Evolutionary conservation across 2,329 filamentous ascomycete genomes (phyloP).

Genomic region (Gnomoniopsis smithogilvyi): DNA sequence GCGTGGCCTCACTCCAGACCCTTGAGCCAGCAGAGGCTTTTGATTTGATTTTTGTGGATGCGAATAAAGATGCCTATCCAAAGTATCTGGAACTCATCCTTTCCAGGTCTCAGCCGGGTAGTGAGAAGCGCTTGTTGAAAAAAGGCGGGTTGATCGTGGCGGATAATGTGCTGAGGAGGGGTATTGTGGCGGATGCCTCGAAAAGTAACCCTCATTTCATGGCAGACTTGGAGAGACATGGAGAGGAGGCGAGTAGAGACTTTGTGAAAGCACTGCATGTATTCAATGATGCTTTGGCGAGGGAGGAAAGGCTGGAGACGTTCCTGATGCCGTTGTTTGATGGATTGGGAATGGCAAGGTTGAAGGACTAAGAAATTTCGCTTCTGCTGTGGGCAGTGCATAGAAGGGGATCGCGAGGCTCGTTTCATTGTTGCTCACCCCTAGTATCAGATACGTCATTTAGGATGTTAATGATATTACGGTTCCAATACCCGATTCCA

Average conservation of each 20-base stretch:
- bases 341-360: conserved; percentile 30
- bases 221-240: conserved; percentile 4
- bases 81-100: conserved; percentile 45
- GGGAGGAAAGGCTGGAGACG: conserved; percentile 30
- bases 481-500: neutral
- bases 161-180: conserved; percentile 51
- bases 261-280: conserved; percentile 21
- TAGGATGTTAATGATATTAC: neutral
- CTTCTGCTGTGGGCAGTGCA: neutral
- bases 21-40: conserved; percentile 40
- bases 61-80: conserved; percentile 50
- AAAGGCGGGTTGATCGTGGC: conserved; percentile 49
- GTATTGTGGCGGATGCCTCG: conserved; percentile 40
- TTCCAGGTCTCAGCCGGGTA: conserved; percentile 36
- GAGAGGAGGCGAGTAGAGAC: conserved; percentile 8
- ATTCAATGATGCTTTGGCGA: conserved; percentile 32
- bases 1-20: conserved; percentile 36
- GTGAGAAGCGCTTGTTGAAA: conserved; percentile 39
- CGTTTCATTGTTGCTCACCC: neutral
- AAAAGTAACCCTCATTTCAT: conserved; percentile 27
- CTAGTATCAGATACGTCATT: neutral
- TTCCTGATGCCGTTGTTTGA: conserved; percentile 37
- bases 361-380: conserved; percentile 20
- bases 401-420: neutral
- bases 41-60: conserved; percentile 53